Base-by-base conservation (phyloP, 805 yeast species). In the Metschnikowia picachoensis region DNA sequence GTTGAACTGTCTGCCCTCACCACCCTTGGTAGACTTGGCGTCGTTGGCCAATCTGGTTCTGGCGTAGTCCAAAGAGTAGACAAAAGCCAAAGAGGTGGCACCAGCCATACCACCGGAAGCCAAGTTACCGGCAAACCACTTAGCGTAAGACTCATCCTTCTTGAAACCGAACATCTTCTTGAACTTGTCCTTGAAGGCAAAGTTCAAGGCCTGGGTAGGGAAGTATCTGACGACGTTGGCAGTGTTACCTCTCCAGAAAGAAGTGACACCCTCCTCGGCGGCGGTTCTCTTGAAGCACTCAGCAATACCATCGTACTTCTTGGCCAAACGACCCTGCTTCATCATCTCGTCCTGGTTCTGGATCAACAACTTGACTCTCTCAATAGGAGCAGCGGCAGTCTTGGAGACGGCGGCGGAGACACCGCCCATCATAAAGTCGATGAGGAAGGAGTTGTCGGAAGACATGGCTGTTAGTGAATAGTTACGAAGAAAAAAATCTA, bases 241-340 rank as follows among this genome's bases (percentile, higher is more conserved):
- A 59, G 97, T 91, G 91, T 90, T 90, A 83, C 97, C 97, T 86
- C 97, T 86, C 97, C 97, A 90, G 92, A 90, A 89, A 56, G 97
- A 77, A 60, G 76, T 79, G 56, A 87, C 66, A 83, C 97, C 97
- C 80, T 90, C 97, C 61, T 85, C 88, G 62, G 87, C 85, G 58
- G 91, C 85, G 61, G 97, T 91, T 82, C 97, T 87, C 66, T 70
- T 82, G 95, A 91, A 90, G 79, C 96, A 88, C 69, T 90, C 97
- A 55, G 62, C 76, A 58, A 90, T 91, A 87, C 97, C 97, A 60
- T 76, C 82, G 84, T 91, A 90, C 71, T 78, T 83, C 66, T 70
- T 79, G 60, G 88, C 78, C 67, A 90, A 80, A 80, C 97, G 89
- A 70, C 97, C 97, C 79, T 89, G 96, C 79, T 91, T 91, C 73